These are phyloP conservation scores for Apiotrichum domesticum DNA, from an alignment of 1,284 basidiomycete species.

Conservation along the genomic window DNA sequence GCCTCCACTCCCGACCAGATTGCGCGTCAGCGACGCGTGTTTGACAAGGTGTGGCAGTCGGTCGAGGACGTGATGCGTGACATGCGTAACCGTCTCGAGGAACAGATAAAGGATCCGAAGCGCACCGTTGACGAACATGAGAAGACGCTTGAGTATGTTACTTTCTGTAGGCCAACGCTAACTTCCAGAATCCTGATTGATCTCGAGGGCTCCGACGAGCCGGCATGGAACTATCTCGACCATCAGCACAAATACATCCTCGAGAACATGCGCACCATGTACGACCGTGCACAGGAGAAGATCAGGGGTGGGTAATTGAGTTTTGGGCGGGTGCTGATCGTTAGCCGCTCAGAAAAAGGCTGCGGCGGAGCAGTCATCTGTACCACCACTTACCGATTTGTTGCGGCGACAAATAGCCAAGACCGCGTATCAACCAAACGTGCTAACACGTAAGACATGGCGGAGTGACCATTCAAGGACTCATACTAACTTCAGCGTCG, in stretches of 20 bases:
- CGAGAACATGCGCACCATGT: slow-evolving; percentile 66
- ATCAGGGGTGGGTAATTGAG: slow-evolving; percentile 51
- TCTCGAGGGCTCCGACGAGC: slow-evolving; percentile 66
- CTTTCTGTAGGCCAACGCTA: no score
- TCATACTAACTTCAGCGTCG: slow-evolving; percentile 19
- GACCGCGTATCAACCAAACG: slow-evolving; percentile 25
- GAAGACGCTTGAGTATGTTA: slow-evolving; percentile 84
- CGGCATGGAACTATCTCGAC: slow-evolving; percentile 91
- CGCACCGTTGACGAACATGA: slow-evolving; percentile 89
- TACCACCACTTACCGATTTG: slow-evolving; percentile 25
- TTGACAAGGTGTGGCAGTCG: slow-evolving; percentile 93
- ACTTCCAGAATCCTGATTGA: slow-evolving; percentile 69
- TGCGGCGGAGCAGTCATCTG: slow-evolving; percentile 21
- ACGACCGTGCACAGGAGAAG: slow-evolving; percentile 54
- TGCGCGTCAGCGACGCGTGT: slow-evolving; percentile 80
- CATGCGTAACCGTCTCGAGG: slow-evolving; percentile 72
- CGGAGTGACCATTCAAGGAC: neutral
- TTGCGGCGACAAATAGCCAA: slow-evolving; percentile 29
- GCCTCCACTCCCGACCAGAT: slow-evolving; percentile 53
- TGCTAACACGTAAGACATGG: slow-evolving; percentile 54
- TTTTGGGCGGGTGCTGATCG: no score
- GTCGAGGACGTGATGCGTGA: slow-evolving; percentile 93
- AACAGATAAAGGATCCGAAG: slow-evolving; percentile 66
- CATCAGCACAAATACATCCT: slow-evolving; percentile 83
- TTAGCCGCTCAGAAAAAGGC: neutral